Conservation (phyloP, 2,329 filamentous ascomycete genomes). For the Cladosporium sp. region DNA sequence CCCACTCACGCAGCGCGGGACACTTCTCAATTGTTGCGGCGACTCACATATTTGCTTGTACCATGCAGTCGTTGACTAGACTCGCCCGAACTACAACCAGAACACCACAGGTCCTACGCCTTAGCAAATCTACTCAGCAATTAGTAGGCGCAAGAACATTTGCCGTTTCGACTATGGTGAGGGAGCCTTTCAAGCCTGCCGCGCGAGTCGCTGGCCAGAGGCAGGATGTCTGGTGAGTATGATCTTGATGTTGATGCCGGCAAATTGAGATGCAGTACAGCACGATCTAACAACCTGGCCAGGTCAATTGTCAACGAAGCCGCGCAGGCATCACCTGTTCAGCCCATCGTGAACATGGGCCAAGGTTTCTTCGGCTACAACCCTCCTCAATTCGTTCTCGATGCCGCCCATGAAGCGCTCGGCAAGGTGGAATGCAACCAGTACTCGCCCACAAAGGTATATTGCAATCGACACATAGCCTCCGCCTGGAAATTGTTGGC, state of each 20-base stretch:
- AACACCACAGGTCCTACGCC: neutral
- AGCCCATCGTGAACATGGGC: slow-evolving; percentile 67
- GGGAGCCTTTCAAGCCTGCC: slow-evolving; percentile 45
- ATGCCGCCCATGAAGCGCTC: slow-evolving; percentile 85
- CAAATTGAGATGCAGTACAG: too few species aligned
- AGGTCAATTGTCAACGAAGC: slow-evolving; percentile 67
- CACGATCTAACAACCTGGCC: neutral
- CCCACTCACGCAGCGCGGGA: slow-evolving; percentile 5
- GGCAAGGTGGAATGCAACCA: slow-evolving; percentile 96
- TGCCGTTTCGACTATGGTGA: slow-evolving; percentile 1
- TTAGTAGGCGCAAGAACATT: neutral
- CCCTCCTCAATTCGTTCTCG: slow-evolving; percentile 81
- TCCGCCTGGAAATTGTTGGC: neutral
- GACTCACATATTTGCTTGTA: slow-evolving; percentile 1
- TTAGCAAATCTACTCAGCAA: neutral
- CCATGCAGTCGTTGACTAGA: slow-evolving; percentile 4
- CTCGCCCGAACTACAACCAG: neutral
- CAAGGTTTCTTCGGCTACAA: slow-evolving; percentile 89
- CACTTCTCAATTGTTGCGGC: neutral
- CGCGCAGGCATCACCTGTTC: slow-evolving; percentile 58
- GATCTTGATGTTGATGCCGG: too few species aligned
- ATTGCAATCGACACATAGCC: neutral
- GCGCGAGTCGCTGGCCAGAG: slow-evolving; percentile 50
- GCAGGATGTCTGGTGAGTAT: slow-evolving; percentile 57
- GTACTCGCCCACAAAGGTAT: slow-evolving; percentile 85